Evolutionary conservation across 2,329 filamentous ascomycete genomes (phyloP).

Genomic region (Dactylella cylindrospora): DNA sequence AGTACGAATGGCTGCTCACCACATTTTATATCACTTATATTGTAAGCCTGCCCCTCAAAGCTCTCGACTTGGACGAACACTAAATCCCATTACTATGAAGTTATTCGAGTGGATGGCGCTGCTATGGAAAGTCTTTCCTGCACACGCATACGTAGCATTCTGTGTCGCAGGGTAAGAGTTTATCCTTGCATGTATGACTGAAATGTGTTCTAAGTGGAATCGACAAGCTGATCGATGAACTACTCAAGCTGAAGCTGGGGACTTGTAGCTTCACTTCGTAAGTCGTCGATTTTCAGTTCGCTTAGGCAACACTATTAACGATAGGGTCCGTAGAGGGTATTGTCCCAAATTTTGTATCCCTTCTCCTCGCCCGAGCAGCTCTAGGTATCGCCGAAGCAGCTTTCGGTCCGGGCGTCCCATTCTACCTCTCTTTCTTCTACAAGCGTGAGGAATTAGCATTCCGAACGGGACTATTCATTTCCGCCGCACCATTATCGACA

Average conservation of each 20-base stretch:
- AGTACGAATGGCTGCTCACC: constrained; percentile 64
- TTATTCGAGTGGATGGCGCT: constrained; percentile 66
- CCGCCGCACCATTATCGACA: constrained; percentile 73
- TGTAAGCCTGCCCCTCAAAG: constrained; percentile 35
- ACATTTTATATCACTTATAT: constrained; percentile 67
- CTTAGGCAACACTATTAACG: too few relatives aligned
- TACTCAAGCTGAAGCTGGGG: constrained; percentile 47
- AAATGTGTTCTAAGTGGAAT: neutral
- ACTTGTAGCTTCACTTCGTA: constrained; percentile 48
- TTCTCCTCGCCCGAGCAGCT: constrained; percentile 60
- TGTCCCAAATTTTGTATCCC: constrained; percentile 49
- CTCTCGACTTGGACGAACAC: neutral
- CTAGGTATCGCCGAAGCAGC: constrained; percentile 67
- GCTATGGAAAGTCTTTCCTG: constrained; percentile 63
- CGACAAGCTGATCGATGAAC: constrained; percentile 36
- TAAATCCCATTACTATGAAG: constrained; percentile 28
- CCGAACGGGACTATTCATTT: constrained; percentile 81
- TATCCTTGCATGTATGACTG: neutral
- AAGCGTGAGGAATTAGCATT: constrained; percentile 74
- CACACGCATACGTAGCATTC: constrained; percentile 60
- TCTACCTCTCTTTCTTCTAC: constrained; percentile 67
- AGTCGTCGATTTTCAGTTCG: constrained; percentile 2
- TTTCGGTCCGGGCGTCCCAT: constrained; percentile 62
- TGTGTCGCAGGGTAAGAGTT: constrained; percentile 48
- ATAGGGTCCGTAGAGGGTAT: constrained; percentile 46